Conservation (phyloP, 2,329 filamentous ascomycete genomes). For the Sclerotinia subarctica region DNA sequence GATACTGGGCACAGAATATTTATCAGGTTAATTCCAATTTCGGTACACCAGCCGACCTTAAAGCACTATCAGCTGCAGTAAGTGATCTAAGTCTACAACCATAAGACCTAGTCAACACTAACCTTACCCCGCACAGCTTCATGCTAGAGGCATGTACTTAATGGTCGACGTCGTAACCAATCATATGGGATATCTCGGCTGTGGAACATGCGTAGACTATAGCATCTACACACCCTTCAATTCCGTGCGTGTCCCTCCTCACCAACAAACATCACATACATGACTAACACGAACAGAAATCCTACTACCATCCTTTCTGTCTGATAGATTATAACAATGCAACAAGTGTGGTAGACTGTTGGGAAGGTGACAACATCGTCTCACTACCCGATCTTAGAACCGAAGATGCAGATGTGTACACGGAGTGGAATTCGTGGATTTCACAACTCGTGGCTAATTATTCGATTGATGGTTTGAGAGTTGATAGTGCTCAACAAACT, state of each 20-base stretch:
- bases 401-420: conserved; percentile 31
- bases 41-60: conserved; percentile 47
- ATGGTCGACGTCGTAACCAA: conserved; percentile 54
- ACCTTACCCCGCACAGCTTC: conserved; percentile 25
- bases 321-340: conserved; percentile 41
- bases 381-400: conserved; percentile 36
- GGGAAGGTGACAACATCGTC: conserved; percentile 35
- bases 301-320: conserved; percentile 39
- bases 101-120: neutral
- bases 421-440: conserved; percentile 34
- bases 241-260: conserved; percentile 24
- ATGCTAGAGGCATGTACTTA: conserved; percentile 45
- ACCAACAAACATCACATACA: neutral
- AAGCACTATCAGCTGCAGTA: conserved; percentile 45
- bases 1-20: conserved; percentile 49
- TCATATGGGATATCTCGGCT: conserved; percentile 42
- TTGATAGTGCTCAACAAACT: conserved; percentile 49
- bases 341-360: conserved; percentile 32
- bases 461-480: conserved; percentile 48
- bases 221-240: conserved; percentile 43
- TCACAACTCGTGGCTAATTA: conserved; percentile 34
- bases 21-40: conserved; percentile 49
- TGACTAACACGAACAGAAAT: conserved; percentile 23
- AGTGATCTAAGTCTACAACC: neutral
- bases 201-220: conserved; percentile 40